Base-by-base conservation (phyloP, 768 basidiomycete species). In the Mycena rosella region DNA sequence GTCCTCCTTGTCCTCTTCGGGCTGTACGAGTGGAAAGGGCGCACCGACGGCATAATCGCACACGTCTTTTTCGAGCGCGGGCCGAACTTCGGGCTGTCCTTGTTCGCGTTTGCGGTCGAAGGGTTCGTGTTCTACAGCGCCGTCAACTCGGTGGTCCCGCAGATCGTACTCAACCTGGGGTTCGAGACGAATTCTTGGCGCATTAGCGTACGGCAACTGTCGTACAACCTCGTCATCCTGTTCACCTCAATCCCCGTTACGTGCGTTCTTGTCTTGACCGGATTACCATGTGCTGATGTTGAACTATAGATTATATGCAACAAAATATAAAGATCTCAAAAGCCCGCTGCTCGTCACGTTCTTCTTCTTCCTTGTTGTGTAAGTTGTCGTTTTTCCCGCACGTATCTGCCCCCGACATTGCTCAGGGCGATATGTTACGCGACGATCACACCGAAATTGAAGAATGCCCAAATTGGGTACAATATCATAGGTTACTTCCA, bases 251-350 rank as follows among this genome's bases (percentile, higher is more conserved):
- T 71, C 44, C 69, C 69, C n/a, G 62, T 71, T 47, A 69, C 64
- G 70, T 72, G 51, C 51, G 67, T 61, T 26, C 58, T 52, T n/a
- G 27, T 3, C 49, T 60, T 27, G 14, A 8, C 38, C 17, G 11
- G 7, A 55, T 29, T 14, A 3, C n/a, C 18, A 27, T 4, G 9
- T 27, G 29, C 10, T 49, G 22, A 4, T 26, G 9, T 49, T 27
- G 17, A 15, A 44, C 5, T 6, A n/a, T 24, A 72, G 70, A 8
- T 53, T 56, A 20, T 72, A 72, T 54, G 68, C 67, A 1, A 72
- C 71, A 10, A 68, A 57, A 8, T 72, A 72, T 58, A 72, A 72
- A 34, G 71, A 72, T 47, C 65, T 72, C 36, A 72, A 72, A 42
- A 64, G 57, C 27, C 71, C 71, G 9, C 65, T 72, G 0, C 45